Base-by-base conservation (phyloP, 108 stramenopile species). In the Stephanodiscus minutulus region DNA sequence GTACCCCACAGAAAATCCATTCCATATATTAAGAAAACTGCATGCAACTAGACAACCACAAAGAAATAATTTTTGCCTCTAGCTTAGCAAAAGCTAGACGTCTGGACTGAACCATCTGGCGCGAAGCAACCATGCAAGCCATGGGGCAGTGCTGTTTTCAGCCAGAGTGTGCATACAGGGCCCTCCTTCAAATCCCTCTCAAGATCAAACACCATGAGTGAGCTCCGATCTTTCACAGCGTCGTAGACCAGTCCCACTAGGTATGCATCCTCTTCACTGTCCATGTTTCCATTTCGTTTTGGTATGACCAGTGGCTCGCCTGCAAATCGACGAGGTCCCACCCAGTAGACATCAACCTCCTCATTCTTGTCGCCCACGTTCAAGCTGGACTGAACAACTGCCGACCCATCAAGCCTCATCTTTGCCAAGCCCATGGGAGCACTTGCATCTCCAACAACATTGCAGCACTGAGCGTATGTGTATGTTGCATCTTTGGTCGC, bases 91-190 rank as follows among this genome's bases (percentile, higher is more conserved):
- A 79, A 79, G 48, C 39, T 43, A 13, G 77, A 79, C 5, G 62
- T 65, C 21, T 46, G 21, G 31, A 62, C 77, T 18, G 58, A 61
- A 35, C 36, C 27, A 56, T 73, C 80, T 9, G 35, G n/a, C 7
- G 76, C 75, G 54, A 87, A 87, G 50, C 83, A 87, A 22, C 86
- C 86, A 60, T 87, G 86, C 9, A 87, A 62, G 6, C 86, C 86
- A 67, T 87, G 86, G 10, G 86, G 86, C 0, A 87, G 48, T 11
- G 65, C 55, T 9, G 76, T 64, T 55, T 84, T 82, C 25, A 84
- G 48, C 75, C 80, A 87, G 43, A 84, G 18, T 22, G 64, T 82
- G 25, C 54, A 36, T 2, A 87, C 86, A 15, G 86, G 86, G 13
- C 86, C 86, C 18, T 82, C 75, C 52, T 56, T 73, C 70, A 87